Conservation (phyloP, 2,329 filamentous ascomycete species). For the Colletotrichum scovillei region DNA sequence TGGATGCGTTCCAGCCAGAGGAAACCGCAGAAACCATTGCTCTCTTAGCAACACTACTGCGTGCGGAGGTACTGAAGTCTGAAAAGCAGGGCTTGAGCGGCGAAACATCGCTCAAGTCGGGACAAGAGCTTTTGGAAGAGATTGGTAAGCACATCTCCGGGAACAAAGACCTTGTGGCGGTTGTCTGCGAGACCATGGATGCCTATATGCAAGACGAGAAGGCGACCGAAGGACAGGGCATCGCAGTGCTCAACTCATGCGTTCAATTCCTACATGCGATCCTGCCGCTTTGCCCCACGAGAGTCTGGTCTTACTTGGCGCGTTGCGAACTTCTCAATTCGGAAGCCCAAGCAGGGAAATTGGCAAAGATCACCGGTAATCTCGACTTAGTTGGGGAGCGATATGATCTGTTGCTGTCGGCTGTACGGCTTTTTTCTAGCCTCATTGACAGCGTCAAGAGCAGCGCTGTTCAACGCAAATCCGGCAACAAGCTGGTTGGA, state of each 20-base stretch:
- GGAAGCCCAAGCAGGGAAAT: conserved; percentile 79
- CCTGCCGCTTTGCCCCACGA: conserved; percentile 78
- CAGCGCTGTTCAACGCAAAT: conserved; percentile 75
- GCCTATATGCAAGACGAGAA: conserved; percentile 69
- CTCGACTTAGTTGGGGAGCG: conserved; percentile 82
- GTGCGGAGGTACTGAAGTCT: conserved; percentile 56
- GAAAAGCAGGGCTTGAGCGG: conserved; percentile 38
- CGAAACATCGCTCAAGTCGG: conserved; percentile 42
- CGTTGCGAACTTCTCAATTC: conserved; percentile 83
- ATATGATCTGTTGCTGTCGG: conserved; percentile 81
- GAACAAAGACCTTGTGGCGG: conserved; percentile 80
- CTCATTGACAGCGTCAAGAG: conserved; percentile 81
- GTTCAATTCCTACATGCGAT: conserved; percentile 83
- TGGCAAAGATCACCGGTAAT: conserved; percentile 83
- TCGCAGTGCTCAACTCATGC: conserved; percentile 77
- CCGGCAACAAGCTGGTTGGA: conserved; percentile 59
- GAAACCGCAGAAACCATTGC: conserved; percentile 79
- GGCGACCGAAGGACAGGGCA: conserved; percentile 67
- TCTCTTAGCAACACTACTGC: conserved; percentile 78
- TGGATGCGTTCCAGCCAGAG: conserved; percentile 66
- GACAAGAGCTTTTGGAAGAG: conserved; percentile 65
- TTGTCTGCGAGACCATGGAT: conserved; percentile 89
- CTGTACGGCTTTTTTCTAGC: conserved; percentile 78
- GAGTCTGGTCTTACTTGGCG: conserved; percentile 90
- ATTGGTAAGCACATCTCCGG: conserved; percentile 64